Conservation (phyloP, 2,329 filamentous ascomycete species). For the Diplodia intermedia region DNA sequence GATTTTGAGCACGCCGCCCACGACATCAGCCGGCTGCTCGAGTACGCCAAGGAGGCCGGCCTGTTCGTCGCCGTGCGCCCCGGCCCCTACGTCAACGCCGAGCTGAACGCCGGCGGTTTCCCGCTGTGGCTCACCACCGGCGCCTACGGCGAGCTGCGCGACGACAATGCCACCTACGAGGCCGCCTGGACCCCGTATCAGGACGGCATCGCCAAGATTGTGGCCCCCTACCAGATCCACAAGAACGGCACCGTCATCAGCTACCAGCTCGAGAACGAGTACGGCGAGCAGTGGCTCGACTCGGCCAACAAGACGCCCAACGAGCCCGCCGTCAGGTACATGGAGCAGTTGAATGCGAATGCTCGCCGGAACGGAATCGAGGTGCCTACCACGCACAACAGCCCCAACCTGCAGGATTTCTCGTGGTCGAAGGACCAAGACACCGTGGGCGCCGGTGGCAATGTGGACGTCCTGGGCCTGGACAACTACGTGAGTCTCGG, state of each 20-base stretch:
- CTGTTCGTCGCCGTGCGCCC: slow-evolving; percentile 64
- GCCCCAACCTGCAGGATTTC: slow-evolving; percentile 61
- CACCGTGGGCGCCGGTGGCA: slow-evolving; percentile 55
- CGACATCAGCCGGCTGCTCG: slow-evolving; percentile 60
- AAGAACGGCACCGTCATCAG: slow-evolving; percentile 64
- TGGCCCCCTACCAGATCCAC: slow-evolving; percentile 62
- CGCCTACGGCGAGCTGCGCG: slow-evolving; percentile 61
- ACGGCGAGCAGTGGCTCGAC: slow-evolving; percentile 51
- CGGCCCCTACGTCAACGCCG: slow-evolving; percentile 69
- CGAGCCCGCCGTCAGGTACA: slow-evolving; percentile 59
- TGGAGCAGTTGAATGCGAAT: slow-evolving; percentile 62
- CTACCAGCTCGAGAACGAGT: slow-evolving; percentile 66
- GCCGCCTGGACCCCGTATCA: slow-evolving; percentile 63
- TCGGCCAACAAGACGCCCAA: slow-evolving; percentile 54
- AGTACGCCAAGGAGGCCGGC: slow-evolving; percentile 61
- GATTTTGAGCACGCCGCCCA: slow-evolving; percentile 63
- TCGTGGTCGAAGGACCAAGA: slow-evolving; percentile 68
- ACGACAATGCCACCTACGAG: slow-evolving; percentile 61
- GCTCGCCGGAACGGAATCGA: slow-evolving; percentile 64
- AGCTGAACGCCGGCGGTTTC: slow-evolving; percentile 67
- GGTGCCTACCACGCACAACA: slow-evolving; percentile 64
- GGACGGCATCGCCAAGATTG: slow-evolving; percentile 58
- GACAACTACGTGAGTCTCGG: slow-evolving; percentile 54
- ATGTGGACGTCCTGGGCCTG: slow-evolving; percentile 61
- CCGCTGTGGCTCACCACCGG: slow-evolving; percentile 69